Evolutionary conservation across 1,139 yeast genomes (phyloP), one percentile per base, ranked within the genome.

Genomic region (Petasospora fabianii): DNA sequence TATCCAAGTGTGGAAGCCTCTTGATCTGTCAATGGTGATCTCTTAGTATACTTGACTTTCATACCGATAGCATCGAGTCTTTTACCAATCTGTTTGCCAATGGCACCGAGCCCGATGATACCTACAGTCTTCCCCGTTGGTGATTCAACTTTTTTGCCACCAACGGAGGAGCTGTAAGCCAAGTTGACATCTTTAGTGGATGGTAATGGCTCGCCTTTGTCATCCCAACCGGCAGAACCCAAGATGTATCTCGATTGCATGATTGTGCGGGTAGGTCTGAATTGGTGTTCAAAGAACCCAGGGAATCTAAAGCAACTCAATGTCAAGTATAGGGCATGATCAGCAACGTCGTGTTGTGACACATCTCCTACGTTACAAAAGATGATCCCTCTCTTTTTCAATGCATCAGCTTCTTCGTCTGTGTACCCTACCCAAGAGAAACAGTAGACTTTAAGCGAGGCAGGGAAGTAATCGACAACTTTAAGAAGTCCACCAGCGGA

Each of bases 71-170:
- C 65, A 24, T 65, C 46, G 48, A 84, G 67, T 49, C 84, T 68
- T 34, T 62, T 58, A 3, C 80, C 95, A 38, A 84, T 75, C 27
- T 72, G 68, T 54, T 71, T 71, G 6, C 95, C 95, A 52, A 86
- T 85, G 30, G 76, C 69, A 2, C 96, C 96, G 54, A 85, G 80
- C 0, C 95, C 96, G 3, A 84, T 75, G 31, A 86, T 72, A 5
- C 84, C 79, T 1, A 71, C 90, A 24, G 66, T 64, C 51, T 80
- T 83, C 32, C 77, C 79, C 6, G 64, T 60, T 8, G 88, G 88
- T 13, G 76, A 71, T 41, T 68, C 67, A 19, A 70, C 60, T 17
- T 52, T 39, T 49, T 78, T 62, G 8, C 69, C 73, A 20, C 84
- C 85, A 35, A 61, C 71, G 68, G 34, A 75, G 69, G 53, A 66